Evolutionary conservation across 345 rosid genomes (phyloP), one percentile per base, ranked within the genome.

Genomic region (Citrus sp.): DNA sequence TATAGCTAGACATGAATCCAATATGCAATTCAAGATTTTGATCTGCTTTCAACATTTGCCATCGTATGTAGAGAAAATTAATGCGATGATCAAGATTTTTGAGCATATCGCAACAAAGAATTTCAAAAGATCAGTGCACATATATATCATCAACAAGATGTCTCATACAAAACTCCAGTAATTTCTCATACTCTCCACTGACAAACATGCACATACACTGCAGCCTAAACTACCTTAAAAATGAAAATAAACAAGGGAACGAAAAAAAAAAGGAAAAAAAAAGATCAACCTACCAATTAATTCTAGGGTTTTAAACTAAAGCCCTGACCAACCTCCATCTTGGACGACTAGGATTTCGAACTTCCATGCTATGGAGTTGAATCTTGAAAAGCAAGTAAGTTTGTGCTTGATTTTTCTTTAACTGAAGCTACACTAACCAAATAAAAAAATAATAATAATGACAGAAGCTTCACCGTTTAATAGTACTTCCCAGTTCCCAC

Each of bases 271-370:
- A 24, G 37, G 1, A 35, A 35, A 35, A 35, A 5, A 35, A 35
- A 70, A 76, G 61, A 54, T 28, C 49, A 49, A 25, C 49, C 81
- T 75, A 78, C 40, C 66, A 76, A 51, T 72, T 77, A 78, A 51
- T 68, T 77, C 86, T 82, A 85, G 87, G 90, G 87, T 85, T 87
- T 85, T 65, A 27, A 40, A 49, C 51, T 5, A 49, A 72, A 24
- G 58, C 51, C 62, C 58, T 46, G 51, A 46, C 30, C 51, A 9
- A 76, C 24, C 73, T 68, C 78, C 73, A 77, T 63, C 74, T 67
- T 19, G 60, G 55, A 58, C 54, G 51, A 42, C 18, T 27, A 32
- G 60, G 27, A 25, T 38, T 27, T 32, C 32, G 4, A 46, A 16
- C 35, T 27, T 42, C 77, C 66, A 55, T 40, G 67, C 16, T 46